These are phyloP conservation scores for Russula ochroleuca DNA, from an alignment of 768 basidiomycete genomes.

Conservation along the genomic window DNA sequence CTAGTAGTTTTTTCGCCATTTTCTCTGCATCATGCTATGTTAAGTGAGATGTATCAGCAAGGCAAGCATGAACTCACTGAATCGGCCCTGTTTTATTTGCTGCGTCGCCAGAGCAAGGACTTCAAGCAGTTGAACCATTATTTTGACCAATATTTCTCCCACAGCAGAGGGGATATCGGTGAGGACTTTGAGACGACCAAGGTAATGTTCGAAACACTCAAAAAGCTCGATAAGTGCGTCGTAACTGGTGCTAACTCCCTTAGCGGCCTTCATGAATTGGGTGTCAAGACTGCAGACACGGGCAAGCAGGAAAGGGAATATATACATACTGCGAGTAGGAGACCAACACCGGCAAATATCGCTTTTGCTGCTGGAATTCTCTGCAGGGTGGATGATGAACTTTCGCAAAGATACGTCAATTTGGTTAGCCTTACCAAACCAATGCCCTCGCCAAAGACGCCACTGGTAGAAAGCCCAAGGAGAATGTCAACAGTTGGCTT, in stretches of 20 bases:
- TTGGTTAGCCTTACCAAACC: background rate
- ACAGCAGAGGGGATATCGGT: background rate
- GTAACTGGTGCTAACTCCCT: background rate
- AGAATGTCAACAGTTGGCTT: background rate
- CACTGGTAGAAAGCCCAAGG: background rate
- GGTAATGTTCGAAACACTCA: slow-evolving; percentile 4
- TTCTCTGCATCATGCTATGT: background rate
- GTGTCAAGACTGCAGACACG: too few species aligned
- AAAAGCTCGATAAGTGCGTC: background rate
- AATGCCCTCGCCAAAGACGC: background rate
- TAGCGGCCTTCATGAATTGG: background rate
- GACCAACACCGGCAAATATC: slow-evolving; percentile 4
- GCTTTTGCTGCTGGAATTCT: background rate
- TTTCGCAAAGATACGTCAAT: background rate
- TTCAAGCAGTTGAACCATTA: background rate
- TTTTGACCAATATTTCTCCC: background rate
- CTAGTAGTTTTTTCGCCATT: background rate
- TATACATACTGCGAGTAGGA: background rate
- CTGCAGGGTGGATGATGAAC: background rate
- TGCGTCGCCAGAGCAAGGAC: slow-evolving; percentile 9
- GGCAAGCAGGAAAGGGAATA: too few species aligned
- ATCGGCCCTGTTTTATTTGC: slow-evolving; percentile 6
- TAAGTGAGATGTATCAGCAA: background rate
- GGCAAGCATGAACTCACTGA: background rate
- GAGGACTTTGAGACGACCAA: background rate